phyloP scores from a whole-genome alignment of 345 rosid genomes.

The Pistacia integerrima region DNA sequence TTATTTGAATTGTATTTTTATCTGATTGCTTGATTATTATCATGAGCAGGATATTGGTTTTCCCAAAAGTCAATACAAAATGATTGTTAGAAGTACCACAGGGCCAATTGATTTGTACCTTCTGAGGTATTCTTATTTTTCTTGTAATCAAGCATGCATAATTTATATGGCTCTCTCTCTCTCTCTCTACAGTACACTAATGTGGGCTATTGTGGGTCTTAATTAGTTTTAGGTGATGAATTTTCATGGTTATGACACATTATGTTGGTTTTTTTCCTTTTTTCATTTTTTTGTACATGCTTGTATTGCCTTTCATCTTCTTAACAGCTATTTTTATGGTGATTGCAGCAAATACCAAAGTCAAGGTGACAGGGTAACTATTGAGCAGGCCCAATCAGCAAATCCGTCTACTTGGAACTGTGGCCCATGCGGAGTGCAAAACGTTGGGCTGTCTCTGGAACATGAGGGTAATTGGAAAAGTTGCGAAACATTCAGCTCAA shows the following conservation, averaged over 20 bases:
- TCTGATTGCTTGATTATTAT: constrained; percentile 15
- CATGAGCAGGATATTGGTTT: constrained; percentile 48
- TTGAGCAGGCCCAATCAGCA: constrained; percentile 18
- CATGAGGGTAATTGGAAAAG: constrained; percentile 13
- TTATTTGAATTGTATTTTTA: neutral
- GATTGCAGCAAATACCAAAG: constrained; percentile 51
- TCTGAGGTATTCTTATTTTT: constrained; percentile 44
- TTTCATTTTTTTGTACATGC: neutral
- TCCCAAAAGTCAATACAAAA: constrained; percentile 58
- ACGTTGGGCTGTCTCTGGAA: constrained; percentile 21
- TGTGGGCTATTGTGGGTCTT: neutral
- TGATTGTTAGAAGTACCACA: constrained; percentile 63
- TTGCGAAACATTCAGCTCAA: constrained; percentile 11
- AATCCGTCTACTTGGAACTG: constrained; percentile 18
- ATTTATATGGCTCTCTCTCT: neutral
- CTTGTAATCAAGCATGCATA: constrained; percentile 3
- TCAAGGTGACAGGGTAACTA: constrained; percentile 34
- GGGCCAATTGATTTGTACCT: constrained; percentile 74
- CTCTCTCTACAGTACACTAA: neutral
- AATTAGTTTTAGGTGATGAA: neutral
- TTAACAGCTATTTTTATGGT: constrained; percentile 20
- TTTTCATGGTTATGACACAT: neutral
- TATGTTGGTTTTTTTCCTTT: neutral
- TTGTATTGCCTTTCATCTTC: neutral
- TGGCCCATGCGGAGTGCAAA: constrained; percentile 21